Base-by-base conservation (phyloP, 2,329 filamentous ascomycete species). In the Colletotrichum destructivum region DNA sequence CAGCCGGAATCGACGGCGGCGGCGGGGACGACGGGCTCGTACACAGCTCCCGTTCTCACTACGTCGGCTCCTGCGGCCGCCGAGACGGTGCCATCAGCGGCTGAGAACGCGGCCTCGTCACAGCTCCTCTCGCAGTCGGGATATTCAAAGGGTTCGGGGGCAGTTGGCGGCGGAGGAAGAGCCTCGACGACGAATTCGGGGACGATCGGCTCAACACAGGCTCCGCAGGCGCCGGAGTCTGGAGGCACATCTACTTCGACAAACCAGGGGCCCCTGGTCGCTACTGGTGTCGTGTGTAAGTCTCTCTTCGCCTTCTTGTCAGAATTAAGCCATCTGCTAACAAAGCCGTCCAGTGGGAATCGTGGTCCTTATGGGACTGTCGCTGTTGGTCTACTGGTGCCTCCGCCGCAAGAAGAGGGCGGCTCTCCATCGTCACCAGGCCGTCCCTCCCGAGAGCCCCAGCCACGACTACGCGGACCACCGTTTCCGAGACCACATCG, bases 331-430 rank as follows among this genome's bases (percentile, higher is more conserved):
- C 26, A 26, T 26, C 13, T 23, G 26, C 49, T 70, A 46, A 69
- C 9, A 15, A 2, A 9, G 31, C 13, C 0, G 2, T 26, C 26
- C 26, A 71, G 69, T 71, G 65, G 69, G 69, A 9, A 60, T 71
- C 0, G 69, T 69, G 3, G 65, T 63, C 2, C 18, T 69, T 12
- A 68, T 71, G 52, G 69, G 69, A 15, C 38, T 71, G 6, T 71
- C 69, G 1, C 52, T 71, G 0, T 40, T 71, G 26, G 42, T 71
- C n/a, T 71, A 59, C 12, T 71, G 69, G 69, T 71, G 59, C 46
- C 55, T 55, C 8, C 69, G 65, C 11, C 69, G 69, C n/a, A 71
- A 40, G 13, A 71, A 60, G 44, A 60, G 42, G 42, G 46, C 54
- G 12, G 61, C 38, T 13, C 18, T 11, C 3, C 65, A 55, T 1